Conservation (phyloP, 2,329 filamentous ascomycete genomes). For the Lomentospora prolificans region DNA sequence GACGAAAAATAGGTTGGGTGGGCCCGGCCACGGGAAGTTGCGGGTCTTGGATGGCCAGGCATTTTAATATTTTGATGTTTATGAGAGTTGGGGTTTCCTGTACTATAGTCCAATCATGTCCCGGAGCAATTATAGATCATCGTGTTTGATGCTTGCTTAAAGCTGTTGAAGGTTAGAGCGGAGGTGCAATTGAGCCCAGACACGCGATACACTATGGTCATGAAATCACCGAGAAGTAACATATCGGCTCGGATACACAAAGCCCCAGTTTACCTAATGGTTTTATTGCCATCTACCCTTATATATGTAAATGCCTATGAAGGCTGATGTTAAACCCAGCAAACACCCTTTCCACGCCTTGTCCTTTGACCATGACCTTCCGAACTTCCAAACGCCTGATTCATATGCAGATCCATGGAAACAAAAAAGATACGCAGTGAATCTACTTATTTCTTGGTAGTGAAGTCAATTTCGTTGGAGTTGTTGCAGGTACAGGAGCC, state of each 20-base stretch:
- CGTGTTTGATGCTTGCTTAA: not conserved
- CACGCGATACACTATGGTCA: not conserved
- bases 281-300: not conserved
- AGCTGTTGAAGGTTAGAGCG: not conserved
- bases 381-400: not conserved
- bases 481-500: constrained; percentile 79
- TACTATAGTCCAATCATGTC: constrained; percentile 6
- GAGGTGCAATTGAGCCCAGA: not conserved
- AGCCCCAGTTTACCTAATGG: not conserved
- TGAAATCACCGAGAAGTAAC: not conserved
- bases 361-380: not conserved
- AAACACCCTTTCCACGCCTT: not conserved
- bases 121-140: not conserved
- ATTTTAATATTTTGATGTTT: not conserved
- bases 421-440: not conserved
- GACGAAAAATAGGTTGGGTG: no score
- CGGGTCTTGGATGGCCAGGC: no score
- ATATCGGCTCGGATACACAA: no score
- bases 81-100: not conserved
- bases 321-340: no score
- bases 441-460: constrained; percentile 47
- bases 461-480: constrained; percentile 79
- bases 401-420: not conserved
- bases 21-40: no score
- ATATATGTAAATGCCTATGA: no score